Conservation (phyloP, 1,139 yeast species). For the Yamadazyma sp. region DNA sequence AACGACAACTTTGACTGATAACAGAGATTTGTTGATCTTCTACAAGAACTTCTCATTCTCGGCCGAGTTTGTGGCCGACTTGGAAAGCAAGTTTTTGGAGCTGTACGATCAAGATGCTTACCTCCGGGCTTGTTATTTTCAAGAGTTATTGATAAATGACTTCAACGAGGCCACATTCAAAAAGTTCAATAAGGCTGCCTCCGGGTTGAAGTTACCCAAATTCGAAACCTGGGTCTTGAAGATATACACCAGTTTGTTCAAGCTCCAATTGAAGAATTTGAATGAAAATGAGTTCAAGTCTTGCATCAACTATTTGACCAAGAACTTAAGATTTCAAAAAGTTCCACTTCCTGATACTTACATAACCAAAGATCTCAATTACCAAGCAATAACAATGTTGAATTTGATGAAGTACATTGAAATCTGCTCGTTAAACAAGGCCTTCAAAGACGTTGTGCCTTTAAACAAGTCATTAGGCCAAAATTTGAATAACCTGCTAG, state of each 20-base stretch:
- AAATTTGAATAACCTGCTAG: conserved; percentile 14
- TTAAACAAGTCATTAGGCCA: conserved; percentile 11
- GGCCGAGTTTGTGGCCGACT: conserved; percentile 12
- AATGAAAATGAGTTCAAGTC: conserved; percentile 28
- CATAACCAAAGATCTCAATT: conserved; percentile 22
- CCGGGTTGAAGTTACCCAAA: conserved; percentile 16
- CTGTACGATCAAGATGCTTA: conserved; percentile 7
- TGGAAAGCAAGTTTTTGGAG: conserved; percentile 11
- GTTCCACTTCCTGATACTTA: conserved; percentile 13
- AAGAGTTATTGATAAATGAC: conserved; percentile 24
- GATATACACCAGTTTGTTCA: conserved; percentile 25
- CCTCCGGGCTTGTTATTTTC: conserved; percentile 25
- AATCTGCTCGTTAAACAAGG: conserved; percentile 3
- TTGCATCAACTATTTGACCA: conserved; percentile 27
- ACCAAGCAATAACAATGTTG: conserved; percentile 21
- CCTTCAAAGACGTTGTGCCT: conserved; percentile 10
- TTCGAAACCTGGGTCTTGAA: conserved; percentile 27
- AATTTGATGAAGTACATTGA: conserved; percentile 28
- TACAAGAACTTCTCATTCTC: conserved; percentile 39
- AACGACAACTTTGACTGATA: conserved; percentile 31
- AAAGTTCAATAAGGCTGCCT: conserved; percentile 27
- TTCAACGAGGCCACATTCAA: conserved; percentile 17
- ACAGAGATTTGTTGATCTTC: conserved; percentile 47
- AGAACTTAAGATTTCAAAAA: conserved; percentile 31
- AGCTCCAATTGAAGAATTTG: conserved; percentile 15